These are phyloP conservation scores for Pleurotus pulmonarius DNA, from an alignment of 768 basidiomycete species.

Conservation along the genomic window DNA sequence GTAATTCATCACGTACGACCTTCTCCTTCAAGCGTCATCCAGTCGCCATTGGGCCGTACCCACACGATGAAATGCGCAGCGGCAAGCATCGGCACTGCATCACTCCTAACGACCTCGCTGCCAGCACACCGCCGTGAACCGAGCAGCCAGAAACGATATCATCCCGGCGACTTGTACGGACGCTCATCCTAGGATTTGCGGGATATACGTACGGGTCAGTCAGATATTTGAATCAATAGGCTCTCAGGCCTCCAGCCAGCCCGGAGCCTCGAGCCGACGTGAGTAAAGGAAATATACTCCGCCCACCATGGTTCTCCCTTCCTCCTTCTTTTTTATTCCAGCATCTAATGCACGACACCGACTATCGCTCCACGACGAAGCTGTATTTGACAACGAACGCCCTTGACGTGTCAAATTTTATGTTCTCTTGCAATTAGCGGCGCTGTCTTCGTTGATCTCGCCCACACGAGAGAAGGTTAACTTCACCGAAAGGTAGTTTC, in stretches of 20 bases:
- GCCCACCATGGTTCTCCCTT: neutral
- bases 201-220: conserved; percentile 1
- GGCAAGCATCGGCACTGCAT: no score
- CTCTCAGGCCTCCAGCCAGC: neutral
- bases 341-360: neutral
- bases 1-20: neutral
- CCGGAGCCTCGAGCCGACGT: conserved; percentile 7
- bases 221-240: neutral
- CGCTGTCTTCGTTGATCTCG: neutral
- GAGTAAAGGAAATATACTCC: neutral
- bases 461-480: neutral
- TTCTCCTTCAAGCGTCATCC: neutral
- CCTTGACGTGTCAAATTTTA: neutral
- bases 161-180: no score
- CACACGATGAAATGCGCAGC: no score
- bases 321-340: neutral
- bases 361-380: conserved; percentile 4
- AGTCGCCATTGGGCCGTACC: neutral
- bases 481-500: conserved; percentile 5
- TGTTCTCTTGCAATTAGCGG: neutral
- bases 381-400: conserved; percentile 8
- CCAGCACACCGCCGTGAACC: no score
- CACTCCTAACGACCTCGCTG: no score
- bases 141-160: no score
- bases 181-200: conserved; percentile 1